Percentiles rank a stretch among this genome's conserved stretches.
These are phyloP conservation scores for Calvatia gigantea DNA, from an alignment of 768 basidiomycete species.

Conservation along the genomic window DNA sequence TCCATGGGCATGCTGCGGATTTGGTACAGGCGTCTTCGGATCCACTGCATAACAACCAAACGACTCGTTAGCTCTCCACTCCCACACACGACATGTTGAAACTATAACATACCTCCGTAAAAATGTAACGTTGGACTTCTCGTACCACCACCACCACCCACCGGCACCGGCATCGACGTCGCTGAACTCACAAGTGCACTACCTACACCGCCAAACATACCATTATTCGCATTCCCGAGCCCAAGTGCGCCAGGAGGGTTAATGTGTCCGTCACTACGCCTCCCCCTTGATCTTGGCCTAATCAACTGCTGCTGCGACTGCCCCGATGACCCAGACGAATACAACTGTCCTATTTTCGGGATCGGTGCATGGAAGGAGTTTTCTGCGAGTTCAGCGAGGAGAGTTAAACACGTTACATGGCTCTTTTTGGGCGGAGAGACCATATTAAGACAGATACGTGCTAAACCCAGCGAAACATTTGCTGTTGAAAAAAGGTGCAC, in stretches of 20 bases:
- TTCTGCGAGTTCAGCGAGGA: slow-evolving; percentile 57
- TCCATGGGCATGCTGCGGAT: slow-evolving; percentile 16
- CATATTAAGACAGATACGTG: slow-evolving; percentile 56
- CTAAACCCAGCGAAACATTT: slow-evolving; percentile 47
- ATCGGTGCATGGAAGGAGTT: background rate
- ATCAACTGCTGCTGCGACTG: too few species aligned
- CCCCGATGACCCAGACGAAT: too few species aligned
- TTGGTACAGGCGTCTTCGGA: slow-evolving; percentile 48
- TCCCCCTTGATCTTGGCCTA: background rate
- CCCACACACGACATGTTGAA: background rate
- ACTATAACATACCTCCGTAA: background rate
- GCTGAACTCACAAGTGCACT: background rate
- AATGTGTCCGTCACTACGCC: background rate
- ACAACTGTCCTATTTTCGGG: background rate
- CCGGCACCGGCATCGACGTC: background rate
- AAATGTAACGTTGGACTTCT: background rate
- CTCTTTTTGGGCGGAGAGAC: slow-evolving; percentile 55
- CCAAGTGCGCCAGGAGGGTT: background rate
- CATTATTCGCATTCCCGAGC: slow-evolving; percentile 13
- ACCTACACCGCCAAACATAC: slow-evolving; percentile 22
- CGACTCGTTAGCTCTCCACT: background rate
- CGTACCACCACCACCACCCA: background rate
- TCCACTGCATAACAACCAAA: slow-evolving; percentile 26
- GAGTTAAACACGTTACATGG: slow-evolving; percentile 49
- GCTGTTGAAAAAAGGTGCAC: slow-evolving; percentile 35